Base-by-base conservation (phyloP, 2,329 filamentous ascomycete genomes). In the Aulographum hederae region DNA sequence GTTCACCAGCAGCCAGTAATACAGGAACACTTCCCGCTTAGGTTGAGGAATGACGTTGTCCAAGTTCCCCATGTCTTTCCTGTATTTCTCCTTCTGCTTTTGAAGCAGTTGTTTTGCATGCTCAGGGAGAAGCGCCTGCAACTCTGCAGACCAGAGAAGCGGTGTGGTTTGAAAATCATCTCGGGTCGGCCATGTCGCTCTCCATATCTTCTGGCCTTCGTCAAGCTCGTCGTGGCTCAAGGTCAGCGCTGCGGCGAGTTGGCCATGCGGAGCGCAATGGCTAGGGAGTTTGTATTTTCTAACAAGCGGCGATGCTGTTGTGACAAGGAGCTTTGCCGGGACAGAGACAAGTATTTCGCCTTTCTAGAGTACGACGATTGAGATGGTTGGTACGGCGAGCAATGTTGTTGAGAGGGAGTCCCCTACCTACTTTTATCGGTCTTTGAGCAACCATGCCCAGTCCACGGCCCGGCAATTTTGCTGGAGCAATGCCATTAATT, bases 401-500 rank as follows among this genome's bases (percentile, higher is more conserved):
- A n/a, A n/a, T n/a, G n/a, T n/a, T n/a, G n/a, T n/a, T n/a, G n/a
- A n/a, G n/a, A n/a, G n/a, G n/a, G n/a, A n/a, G n/a, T n/a, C n/a
- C n/a, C n/a, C n/a, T n/a, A n/a, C n/a, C n/a, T n/a, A n/a, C n/a
- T n/a, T n/a, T 57, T 37, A 89, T 63, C 11, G 65, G 56, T 18
- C 66, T 63, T 10, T 69, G 73, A 4, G 81, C 76, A 31, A 85
- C 63, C 34, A 93, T 72, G 29, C 85, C 84, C 32, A 89, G 66
- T 18, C 84, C 84, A 33, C 78, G 65, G 2, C 73, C 77, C 4
- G 73, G 67, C 12, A 92, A 72, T 25, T 59, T 60, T 26, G 70
- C 64, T 4, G 81, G 73, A 2, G 60, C 58, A 30, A 91, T 69
- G 18, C 73, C 73, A 42, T 75, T 63, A 40, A 82, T 66, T 21